These are phyloP conservation scores for Penicillium sp. DNA, from an alignment of 2,329 filamentous ascomycete species.

Conservation along the genomic window DNA sequence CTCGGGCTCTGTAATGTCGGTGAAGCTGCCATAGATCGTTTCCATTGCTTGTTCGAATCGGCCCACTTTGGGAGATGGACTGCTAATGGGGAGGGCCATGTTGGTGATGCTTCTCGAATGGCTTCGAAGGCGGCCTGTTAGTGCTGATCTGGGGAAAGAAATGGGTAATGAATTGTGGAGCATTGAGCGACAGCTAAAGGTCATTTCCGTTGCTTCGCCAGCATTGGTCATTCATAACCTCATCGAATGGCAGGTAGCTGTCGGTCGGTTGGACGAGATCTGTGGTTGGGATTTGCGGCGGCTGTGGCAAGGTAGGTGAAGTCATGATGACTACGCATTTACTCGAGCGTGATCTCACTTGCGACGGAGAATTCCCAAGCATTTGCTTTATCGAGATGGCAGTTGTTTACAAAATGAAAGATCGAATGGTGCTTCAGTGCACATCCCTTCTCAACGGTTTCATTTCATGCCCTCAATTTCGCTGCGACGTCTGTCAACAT, in stretches of 20 bases:
- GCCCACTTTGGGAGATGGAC: constrained; percentile 28
- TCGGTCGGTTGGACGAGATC: neutral
- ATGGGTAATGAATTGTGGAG: neutral
- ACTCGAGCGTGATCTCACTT: constrained; percentile 27
- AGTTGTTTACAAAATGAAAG: neutral
- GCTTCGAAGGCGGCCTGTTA: neutral
- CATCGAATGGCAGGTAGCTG: neutral
- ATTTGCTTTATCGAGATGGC: neutral
- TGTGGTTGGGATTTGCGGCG: constrained; percentile 2
- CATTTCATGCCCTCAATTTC: neutral
- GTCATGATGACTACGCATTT: constrained; percentile 34
- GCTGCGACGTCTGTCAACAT: constrained; percentile 4
- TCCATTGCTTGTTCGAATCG: constrained; percentile 43
- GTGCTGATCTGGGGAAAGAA: neutral
- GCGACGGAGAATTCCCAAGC: constrained; percentile 5
- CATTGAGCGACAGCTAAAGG: neutral
- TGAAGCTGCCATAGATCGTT: constrained; percentile 44
- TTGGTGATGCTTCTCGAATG: constrained; percentile 1
- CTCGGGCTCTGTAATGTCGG: constrained; percentile 31
- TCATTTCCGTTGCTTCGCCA: neutral
- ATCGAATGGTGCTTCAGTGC: neutral
- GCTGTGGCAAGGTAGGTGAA: constrained; percentile 21
- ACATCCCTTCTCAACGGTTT: neutral
- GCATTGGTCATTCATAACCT: neutral
- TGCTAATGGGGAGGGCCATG: constrained; percentile 24